Evolutionary conservation across 2,329 filamentous ascomycete genomes (phyloP), one percentile per base, ranked within the genome.

Genomic region (Volutella citrinella): DNA sequence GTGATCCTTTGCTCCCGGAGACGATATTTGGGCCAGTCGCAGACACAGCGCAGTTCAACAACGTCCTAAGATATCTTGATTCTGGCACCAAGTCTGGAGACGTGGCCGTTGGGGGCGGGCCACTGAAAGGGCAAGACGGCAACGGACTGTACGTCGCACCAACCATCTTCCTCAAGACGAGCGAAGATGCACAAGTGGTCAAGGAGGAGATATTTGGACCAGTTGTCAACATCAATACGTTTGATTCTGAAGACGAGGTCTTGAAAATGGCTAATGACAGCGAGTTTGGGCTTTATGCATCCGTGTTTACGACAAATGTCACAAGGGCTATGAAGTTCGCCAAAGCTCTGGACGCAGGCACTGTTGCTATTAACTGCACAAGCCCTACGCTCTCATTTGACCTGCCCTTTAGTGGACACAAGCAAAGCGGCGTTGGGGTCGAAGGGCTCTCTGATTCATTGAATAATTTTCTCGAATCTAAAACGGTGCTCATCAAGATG

Each of bases 301-400:
- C 67, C 19, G 69, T 77, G n/a, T 77, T 69, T 66, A 56, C 58
- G 14, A 65, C 63, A 36, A 68, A 75, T 54, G 49, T 71, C 9
- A 63, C 57, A 37, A 63, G 65, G 33, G 72, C 70, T 3, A 54
- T 64, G 43, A 51, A 61, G 23, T 66, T 78, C 30, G 70, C 67
- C 4, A 55, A 58, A 28, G 54, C 62, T 25, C 55, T 78, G 17
- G 60, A 77, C 49, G 69, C 71, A 13, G 74, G 74, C 1, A 74
- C 58, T 14, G 67, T 77, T 11, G 76, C 68, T 51, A 60, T 77
- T 46, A 78, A 78, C 57, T 26, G 24, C 24, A 14, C 24, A 13
- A 15, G 13, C 8, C 24, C 24, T 10, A 26, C 24, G 24, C 24
- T n/a, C n/a, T n/a, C n/a, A n/a, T n/a, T n/a, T n/a, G n/a, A n/a